Base-by-base conservation (phyloP, 2,329 filamentous ascomycete genomes). In the Aspergillus sp. region DNA sequence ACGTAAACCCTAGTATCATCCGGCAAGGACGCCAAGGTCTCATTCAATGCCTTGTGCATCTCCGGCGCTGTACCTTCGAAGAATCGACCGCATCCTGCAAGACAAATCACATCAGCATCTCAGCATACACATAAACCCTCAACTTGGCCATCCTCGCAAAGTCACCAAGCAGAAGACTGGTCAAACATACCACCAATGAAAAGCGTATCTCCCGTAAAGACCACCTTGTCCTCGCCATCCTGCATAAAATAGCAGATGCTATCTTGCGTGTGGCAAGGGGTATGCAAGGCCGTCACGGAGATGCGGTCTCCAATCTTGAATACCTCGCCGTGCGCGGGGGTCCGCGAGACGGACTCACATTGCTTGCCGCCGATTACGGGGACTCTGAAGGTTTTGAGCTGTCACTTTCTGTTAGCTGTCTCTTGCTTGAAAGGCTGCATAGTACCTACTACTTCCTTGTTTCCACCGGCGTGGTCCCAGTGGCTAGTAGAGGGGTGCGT, bases 201-300 rank as follows among this genome's bases (percentile, higher is more conserved):
- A 43, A 99, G 82, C 0, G 95, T 99, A 75, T 99, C 95, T 9
- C 95, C 95, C 0, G 95, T 98, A 74, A 99, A 99, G 3, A 99
- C 92, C 7, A 85, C 93, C 70, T 86, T 89, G 53, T 91, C 52
- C 13, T 77, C 68, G 9, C 87, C 89, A 72, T 99, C 94, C 78
- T 97, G 87, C 82, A 95, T 88, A 69, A 89, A 92, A 82, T 89
- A 99, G 83, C 95, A 99, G 75, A 99, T 97, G 77, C 93, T 97
- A 80, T 99, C 95, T 80, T 97, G 93, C 1, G 95, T 99, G 76
- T 99, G 95, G 77, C 95, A 99, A 1, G 95, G 95, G 13, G 95
- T 99, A 79, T 98, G 91, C n/a, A 98, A 82, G 25, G 91, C 91
- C 74, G 87, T 94, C 60, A 97, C 90, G 15, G 85, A 84, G 76